Evolutionary conservation across 1,284 basidiomycete species (phyloP), one percentile per base, ranked within the genome.

Genomic region (Ceratobasidium sp.): DNA sequence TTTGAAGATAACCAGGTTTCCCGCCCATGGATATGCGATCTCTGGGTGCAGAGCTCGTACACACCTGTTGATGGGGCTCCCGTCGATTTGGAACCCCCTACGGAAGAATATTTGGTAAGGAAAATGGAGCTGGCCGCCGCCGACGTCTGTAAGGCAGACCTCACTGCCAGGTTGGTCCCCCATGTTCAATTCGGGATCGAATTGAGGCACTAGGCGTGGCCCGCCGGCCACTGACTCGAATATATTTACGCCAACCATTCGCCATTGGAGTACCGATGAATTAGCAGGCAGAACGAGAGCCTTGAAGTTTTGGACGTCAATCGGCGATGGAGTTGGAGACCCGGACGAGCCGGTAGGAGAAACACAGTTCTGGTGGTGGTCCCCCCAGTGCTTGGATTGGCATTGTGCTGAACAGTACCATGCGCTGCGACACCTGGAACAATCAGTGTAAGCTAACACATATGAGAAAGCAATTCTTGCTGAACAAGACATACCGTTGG

Each of bases 1-100:
- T 80, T 93, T 94, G 77, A 94, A 84, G 21, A 91, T 91, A 43
- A 94, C 47, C 9, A 76, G 43, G 47, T 75, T 76, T 9, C 67
- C 67, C 0, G 67, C 67, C 67, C 67, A 70, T 32, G 54, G 67
- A n/a, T 70, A 59, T 18, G 55, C 9, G 16, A 59, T 70, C 18
- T 70, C 67, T 21, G 54, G 52, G 28, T 58, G 43, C 41, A 70
- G 41, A 44, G n/a, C 46, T 26, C 41, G 30, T n/a, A 59, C 55
- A 11, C 26, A 54, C 16, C 32, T 32, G 50, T 70, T 70, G 28
- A 58, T 28, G 13, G 55, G 72, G 7, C 75, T 72, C 9, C 73
- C 74, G 46, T 76, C 74, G 18, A n/a, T 38, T 13, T 66, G 62
- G 38, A 75, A 75, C 32, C 47, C 55, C 13, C 59, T 64, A 35